Evolutionary conservation across 2,329 filamentous ascomycete genomes (phyloP), one percentile per base, ranked within the genome.

Genomic region (Botrytis sinoallii): DNA sequence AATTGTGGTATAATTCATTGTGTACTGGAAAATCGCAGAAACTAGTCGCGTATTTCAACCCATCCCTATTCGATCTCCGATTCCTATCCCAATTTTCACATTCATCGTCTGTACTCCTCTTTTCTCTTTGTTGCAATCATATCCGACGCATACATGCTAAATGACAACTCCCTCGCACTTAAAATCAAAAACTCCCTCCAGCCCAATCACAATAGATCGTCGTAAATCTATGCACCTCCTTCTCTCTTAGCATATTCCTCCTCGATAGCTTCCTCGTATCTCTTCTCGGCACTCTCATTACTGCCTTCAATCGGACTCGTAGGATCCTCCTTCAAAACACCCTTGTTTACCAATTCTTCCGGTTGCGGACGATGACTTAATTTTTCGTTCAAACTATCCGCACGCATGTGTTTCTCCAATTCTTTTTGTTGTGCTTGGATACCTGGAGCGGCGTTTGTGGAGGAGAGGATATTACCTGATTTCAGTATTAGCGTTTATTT

Each of bases 321-420:
- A 2, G 89, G 89, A 78, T 92, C 90, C 77, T 91, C 88, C 74
- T 88, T 89, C 76, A 98, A 84, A 72, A 98, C 93, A 8, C 94
- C 94, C 78, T 92, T 90, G 79, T 92, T 90, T 74, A 97, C 86
- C 76, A 97, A 85, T 69, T 92, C 87, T 77, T 94, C 93, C 18
- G 93, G 92, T 52, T 88, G 86, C 1, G 95, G 95, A 32, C 95
- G 88, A 79, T 91, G 88, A 80, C 92, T 88, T 76, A 98, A 90
- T 82, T 95, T 95, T 80, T 97, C 94, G 83, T 97, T 96, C 75
- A 98, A 87, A 72, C 88, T 92, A 82, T 97, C 93, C 74, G 90
- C 92, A 22, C 92, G 89, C 94, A 98, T 97, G 82, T 94, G 91
- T 82, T 91, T 94, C 83, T 94, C 90, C 60, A 98, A 90, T 85